phyloP scores from a whole-genome alignment of 305 asterid species.

The Plantago coronopus region DNA sequence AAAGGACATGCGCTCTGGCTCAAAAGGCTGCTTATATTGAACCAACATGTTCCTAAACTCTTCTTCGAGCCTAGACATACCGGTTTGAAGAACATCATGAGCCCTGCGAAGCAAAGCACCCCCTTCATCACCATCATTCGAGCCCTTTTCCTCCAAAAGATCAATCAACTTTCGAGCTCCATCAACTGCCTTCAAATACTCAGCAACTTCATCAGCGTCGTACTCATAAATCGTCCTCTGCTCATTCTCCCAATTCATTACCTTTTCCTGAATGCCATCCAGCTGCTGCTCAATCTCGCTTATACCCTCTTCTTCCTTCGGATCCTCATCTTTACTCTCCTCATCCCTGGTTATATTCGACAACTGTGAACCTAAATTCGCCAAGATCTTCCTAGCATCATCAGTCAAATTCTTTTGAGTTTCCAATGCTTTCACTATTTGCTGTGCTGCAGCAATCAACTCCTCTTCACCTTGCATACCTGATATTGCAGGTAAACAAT shows the following conservation, averaged over 20 bases:
- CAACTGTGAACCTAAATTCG: slow-evolving; percentile 69
- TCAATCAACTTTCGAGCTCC: slow-evolving; percentile 59
- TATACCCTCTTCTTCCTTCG: slow-evolving; percentile 29
- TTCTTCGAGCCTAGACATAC: slow-evolving; percentile 86
- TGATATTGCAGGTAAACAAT: slow-evolving; percentile 31
- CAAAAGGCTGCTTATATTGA: slow-evolving; percentile 74
- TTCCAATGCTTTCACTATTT: slow-evolving; percentile 53
- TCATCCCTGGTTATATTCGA: slow-evolving; percentile 36
- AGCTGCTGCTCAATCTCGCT: slow-evolving; percentile 59
- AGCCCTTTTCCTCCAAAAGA: slow-evolving; percentile 46
- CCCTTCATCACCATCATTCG: slow-evolving; percentile 31
- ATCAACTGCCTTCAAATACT: slow-evolving; percentile 66
- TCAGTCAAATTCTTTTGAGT: slow-evolving; percentile 43
- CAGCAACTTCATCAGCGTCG: slow-evolving; percentile 65
- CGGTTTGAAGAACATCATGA: slow-evolving; percentile 76
- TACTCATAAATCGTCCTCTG: slow-evolving; percentile 78
- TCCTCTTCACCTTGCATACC: slow-evolving; percentile 66
- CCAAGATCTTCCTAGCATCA: slow-evolving; percentile 54
- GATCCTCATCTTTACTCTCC: slow-evolving; percentile 27
- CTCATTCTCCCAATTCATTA: slow-evolving; percentile 71
- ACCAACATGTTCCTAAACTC: slow-evolving; percentile 77
- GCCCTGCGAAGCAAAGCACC: slow-evolving; percentile 43
- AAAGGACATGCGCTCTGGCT: slow-evolving; percentile 83
- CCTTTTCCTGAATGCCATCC: slow-evolving; percentile 46
- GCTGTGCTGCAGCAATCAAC: slow-evolving; percentile 63